Percentiles rank a stretch among this genome's conserved stretches.
Conservation (phyloP, 1,139 yeast species). For the Yamadazyma epiphylla region DNA sequence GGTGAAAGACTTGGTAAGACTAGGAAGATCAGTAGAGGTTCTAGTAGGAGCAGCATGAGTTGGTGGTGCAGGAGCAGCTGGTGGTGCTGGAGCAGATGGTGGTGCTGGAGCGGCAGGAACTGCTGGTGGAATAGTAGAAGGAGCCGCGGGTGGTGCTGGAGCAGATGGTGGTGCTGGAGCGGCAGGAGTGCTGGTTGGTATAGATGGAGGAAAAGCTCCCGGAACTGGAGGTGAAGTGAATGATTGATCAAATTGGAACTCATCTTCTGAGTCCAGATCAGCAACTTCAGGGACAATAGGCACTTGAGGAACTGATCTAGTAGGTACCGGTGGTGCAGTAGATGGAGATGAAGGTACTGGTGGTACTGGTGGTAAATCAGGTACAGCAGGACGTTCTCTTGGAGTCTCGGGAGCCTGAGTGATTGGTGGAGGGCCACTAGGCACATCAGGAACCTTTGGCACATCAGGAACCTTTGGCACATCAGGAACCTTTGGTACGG, state of each 20-base stretch:
- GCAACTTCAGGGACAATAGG: conserved; percentile 10
- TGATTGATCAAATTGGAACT: conserved; percentile 12
- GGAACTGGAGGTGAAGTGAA: conserved; percentile 8
- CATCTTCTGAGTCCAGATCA: conserved; percentile 8
- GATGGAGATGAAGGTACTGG: conserved; percentile 14
- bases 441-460: conserved; percentile 12
- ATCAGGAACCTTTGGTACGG: conserved; percentile 2
- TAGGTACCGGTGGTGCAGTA: conserved; percentile 7
- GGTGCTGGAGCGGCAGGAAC: conserved; percentile 12
- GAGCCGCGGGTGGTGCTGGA: conserved; percentile 14
- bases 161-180: conserved; percentile 10
- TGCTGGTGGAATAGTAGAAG: conserved; percentile 14
- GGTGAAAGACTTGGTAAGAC: conserved; percentile 17
- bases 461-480: conserved; percentile 8
- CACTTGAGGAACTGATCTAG: conserved; percentile 15
- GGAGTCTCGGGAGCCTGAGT: too few species aligned
- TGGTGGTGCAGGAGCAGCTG: conserved; percentile 10
- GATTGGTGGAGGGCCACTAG: too few species aligned
- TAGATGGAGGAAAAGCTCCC: conserved; percentile 5
- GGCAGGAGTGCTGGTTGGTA: conserved; percentile 4
- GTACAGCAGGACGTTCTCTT: conserved; percentile 10
- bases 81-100: conserved; percentile 3
- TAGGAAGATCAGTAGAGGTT: conserved; percentile 21
- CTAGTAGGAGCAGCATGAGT: conserved; percentile 9
- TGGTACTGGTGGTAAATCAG: conserved; percentile 9